Evolutionary conservation across 1,284 basidiomycete genomes (phyloP), one percentile per base, ranked within the genome.

Genomic region (Golubevia sp.): DNA sequence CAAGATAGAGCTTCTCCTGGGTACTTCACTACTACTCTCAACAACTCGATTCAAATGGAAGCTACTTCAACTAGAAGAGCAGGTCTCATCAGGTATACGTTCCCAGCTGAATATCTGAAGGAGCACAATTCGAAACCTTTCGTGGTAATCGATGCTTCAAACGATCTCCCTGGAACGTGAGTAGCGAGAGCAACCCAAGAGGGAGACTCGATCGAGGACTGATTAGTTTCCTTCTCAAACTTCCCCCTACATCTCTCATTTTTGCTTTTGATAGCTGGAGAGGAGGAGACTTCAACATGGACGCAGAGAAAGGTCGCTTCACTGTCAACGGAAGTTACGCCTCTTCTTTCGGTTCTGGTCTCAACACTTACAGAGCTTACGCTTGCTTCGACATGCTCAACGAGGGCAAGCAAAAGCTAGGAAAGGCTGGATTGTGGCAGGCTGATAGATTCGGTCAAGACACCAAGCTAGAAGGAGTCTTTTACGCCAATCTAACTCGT

Each of bases 131-230:
- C 61, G 3, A 58, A 3, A 15, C 74, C 76, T 6, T 63, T 66
- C 20, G 55, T 78, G 15, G 74, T 78, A 11, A 63, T 73, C 30
- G 76, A 78, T 59, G 75, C 73, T 71, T 71, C 76, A 34, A 74
- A 77, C 56, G 76, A 78, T 49, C 67, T 67, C 25, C 76, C 76
- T 3, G 69, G 73, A 2, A 73, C 74, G n/a, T n/a, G n/a, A n/a
- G n/a, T n/a, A n/a, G n/a, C n/a, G n/a, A n/a, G n/a, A n/a, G n/a
- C n/a, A n/a, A n/a, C n/a, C n/a, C n/a, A n/a, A n/a, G n/a, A n/a
- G n/a, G n/a, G n/a, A n/a, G n/a, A n/a, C n/a, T n/a, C n/a, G n/a
- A n/a, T n/a, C n/a, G n/a, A n/a, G n/a, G n/a, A n/a, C n/a, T n/a
- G n/a, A n/a, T n/a, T n/a, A n/a, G 2, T 55, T 55, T 25, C 11